These are phyloP conservation scores for Nemania sp. DNA, from an alignment of 2,329 filamentous ascomycete genomes.

Conservation along the genomic window DNA sequence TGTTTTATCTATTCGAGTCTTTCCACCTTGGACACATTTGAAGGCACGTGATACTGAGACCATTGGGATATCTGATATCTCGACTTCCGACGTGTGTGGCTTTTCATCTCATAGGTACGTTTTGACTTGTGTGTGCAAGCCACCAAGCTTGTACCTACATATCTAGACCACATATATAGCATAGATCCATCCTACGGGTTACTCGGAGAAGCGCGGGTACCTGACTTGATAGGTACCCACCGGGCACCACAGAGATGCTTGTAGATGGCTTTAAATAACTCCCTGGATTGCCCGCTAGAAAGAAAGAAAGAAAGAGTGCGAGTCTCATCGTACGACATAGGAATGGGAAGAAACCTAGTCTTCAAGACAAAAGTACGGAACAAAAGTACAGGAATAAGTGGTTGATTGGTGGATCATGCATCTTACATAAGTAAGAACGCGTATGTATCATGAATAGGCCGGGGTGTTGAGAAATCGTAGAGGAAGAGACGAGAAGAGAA, in stretches of 20 bases:
- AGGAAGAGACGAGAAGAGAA: background rate
- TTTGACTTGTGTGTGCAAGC: background rate
- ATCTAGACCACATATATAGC: background rate
- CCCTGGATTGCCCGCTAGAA: too few relatives aligned
- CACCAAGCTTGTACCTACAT: background rate
- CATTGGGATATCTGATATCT: background rate
- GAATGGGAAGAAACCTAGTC: background rate
- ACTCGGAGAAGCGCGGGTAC: background rate
- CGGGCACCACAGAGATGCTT: background rate
- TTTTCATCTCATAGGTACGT: background rate
- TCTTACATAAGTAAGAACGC: background rate
- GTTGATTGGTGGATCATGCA: background rate
- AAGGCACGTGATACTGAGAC: too few relatives aligned
- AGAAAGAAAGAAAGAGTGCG: background rate
- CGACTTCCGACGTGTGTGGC: background rate
- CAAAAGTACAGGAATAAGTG: background rate
- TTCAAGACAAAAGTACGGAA: background rate
- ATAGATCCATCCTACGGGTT: background rate
- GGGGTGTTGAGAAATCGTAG: background rate
- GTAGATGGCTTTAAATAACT: too few relatives aligned
- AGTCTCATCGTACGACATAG: background rate
- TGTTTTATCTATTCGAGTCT: background rate
- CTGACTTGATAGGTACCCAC: background rate
- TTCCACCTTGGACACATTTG: background rate
- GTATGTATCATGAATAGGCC: background rate